Conservation (phyloP, 768 basidiomycete species). For the Kwoniella botswanensis region DNA sequence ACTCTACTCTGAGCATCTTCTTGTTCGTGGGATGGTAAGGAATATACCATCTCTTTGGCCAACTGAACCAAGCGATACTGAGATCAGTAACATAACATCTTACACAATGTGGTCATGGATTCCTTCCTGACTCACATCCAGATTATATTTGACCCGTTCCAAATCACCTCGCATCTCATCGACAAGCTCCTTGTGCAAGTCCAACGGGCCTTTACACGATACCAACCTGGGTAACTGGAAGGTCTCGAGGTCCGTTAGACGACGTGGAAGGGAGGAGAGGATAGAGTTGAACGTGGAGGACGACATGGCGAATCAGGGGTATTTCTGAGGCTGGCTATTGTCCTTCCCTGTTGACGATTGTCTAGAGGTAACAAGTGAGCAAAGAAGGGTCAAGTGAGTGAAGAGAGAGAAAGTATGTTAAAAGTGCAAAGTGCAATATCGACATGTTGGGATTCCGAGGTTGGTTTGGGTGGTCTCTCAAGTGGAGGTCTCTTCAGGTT, state of each 20-base stretch:
- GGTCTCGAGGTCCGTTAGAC: slow-evolving; percentile 68
- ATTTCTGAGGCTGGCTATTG: background rate
- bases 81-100: background rate
- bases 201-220: slow-evolving; percentile 72
- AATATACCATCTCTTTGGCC: slow-evolving; percentile 12
- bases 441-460: background rate
- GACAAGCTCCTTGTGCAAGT: slow-evolving; percentile 72
- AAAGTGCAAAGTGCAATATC: background rate
- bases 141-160: slow-evolving; percentile 65
- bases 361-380: no score
- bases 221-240: slow-evolving; percentile 68
- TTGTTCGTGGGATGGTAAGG: slow-evolving; percentile 3
- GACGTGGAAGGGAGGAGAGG: slow-evolving; percentile 65
- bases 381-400: background rate
- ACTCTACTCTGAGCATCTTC: background rate
- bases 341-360: no score
- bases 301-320: background rate
- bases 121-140: slow-evolving; percentile 65
- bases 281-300: slow-evolving; percentile 56
- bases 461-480: background rate
- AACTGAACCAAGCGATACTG: background rate
- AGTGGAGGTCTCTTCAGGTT: background rate
- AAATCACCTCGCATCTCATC: slow-evolving; percentile 79
- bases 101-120: background rate
- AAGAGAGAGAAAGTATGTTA: background rate